Evolutionary conservation across 2,329 filamentous ascomycete genomes (phyloP), one percentile per base, ranked within the genome.

Genomic region (Colletotrichum sp.): DNA sequence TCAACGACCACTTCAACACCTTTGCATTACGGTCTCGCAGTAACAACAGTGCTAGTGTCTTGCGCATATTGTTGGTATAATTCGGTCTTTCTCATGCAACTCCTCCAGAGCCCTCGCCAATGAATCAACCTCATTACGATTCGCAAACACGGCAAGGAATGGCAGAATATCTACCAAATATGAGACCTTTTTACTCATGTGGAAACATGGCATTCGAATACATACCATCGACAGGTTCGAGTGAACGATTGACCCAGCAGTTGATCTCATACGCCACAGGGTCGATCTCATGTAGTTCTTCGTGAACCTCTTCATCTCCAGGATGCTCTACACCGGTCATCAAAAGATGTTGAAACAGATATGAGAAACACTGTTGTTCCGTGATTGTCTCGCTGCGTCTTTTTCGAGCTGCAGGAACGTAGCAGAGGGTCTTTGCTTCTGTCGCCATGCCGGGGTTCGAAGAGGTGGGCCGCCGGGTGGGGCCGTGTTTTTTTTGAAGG

Each of bases 201-300:
- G 1, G 2, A 32, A 60, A 25, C 3, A 10, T 15, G n/a, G 6
- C 4, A 22, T 6, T 22, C 8, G 12, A 2, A 3, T 12, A 22
- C 27, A 7, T 12, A 32, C 56, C 27, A n/a, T 60, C 16, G 30
- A 32, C 28, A 12, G 25, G 16, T 27, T 32, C 16, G 8, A 32
- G 25, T 5, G 56, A 32, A 13, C n/a, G 56, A 3, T 32, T 60
- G 56, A 32, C 13, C 27, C 28, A 60, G 9, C 27, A 60, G 15
- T n/a, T 30, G 5, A 60, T 60, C 10, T 60, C 22, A 5, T n/a
- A 22, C 16, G 56, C 56, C 16, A 30, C 56, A 8, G 56, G 16
- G 9, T 60, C 22, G 8, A 60, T 5, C 1, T 30, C 56, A 32
- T 32, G 1, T 25, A 52, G 13, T 13, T 52, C 43, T 52, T 52